Conservation (phyloP, 352 stramenopile species). For the Pythium phragmitis region DNA sequence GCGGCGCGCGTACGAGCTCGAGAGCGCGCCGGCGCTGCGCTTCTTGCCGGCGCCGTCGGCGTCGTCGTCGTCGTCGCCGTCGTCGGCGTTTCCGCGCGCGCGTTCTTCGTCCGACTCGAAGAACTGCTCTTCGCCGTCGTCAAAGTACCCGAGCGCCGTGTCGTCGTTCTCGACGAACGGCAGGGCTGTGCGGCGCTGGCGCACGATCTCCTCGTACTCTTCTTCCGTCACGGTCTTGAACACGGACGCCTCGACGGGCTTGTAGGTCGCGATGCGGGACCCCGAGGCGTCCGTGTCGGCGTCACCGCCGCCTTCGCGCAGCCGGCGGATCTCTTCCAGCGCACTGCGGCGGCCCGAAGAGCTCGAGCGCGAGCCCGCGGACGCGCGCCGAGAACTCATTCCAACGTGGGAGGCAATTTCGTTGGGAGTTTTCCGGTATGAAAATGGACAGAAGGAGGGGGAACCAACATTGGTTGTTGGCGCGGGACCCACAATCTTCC, state of each 20-base stretch:
- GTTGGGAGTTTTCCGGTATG: not conserved
- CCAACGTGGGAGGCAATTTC: not conserved
- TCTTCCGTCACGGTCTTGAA: conserved; percentile 86
- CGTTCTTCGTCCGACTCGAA: conserved; percentile 80
- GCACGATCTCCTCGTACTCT: conserved; percentile 85
- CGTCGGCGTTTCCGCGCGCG: conserved; percentile 3
- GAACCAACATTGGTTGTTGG: conserved; percentile 1
- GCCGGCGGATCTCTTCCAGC: conserved; percentile 75
- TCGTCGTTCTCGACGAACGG: conserved; percentile 88
- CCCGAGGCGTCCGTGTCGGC: not conserved
- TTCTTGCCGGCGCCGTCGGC: conserved; percentile 47
- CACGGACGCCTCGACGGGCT: conserved; percentile 71
- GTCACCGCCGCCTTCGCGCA: conserved; percentile 48
- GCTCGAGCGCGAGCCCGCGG: conserved; percentile 26
- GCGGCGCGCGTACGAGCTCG: conserved; percentile 67
- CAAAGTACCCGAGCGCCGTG: conserved; percentile 84
- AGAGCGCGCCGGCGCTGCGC: conserved; percentile 72
- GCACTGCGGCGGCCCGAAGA: conserved; percentile 37
- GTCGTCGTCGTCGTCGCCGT: conserved; percentile 47
- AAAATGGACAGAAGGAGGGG: not conserved
- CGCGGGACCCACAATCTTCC: conserved; percentile 14
- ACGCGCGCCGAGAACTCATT: conserved; percentile 57
- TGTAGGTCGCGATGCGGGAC: conserved; percentile 72
- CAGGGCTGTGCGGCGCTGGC: conserved; percentile 67
- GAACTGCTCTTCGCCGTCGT: conserved; percentile 88